Base-by-base conservation (phyloP, 768 basidiomycete species). In the Tylopilus vinaceipallidus region DNA sequence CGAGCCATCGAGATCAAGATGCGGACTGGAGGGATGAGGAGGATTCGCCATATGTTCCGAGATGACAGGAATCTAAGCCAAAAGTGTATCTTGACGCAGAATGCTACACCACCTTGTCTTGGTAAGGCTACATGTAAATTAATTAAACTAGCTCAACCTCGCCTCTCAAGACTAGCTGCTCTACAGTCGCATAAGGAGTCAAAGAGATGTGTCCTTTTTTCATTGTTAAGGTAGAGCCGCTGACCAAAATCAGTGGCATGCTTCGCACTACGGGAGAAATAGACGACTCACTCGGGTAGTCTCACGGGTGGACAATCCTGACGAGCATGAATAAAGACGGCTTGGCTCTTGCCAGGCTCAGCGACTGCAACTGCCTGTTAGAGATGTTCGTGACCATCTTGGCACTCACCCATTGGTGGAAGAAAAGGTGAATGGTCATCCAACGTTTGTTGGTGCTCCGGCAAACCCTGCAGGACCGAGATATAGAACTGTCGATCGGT, bases 381-480 rank as follows among this genome's bases (percentile, higher is more conserved):
- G 58, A 41, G 34, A 45, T 24, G 12, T 42, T 19, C 17, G 29
- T 24, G 10, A 11, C 8, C 19, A 41, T 17, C 11, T 33, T 12
- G 23, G 62, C 19, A 72, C 82, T 45, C 66, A 84, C 80, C 78
- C 89, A 86, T 95, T n/a, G 77, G 79, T 40, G 81, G 88, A 56
- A 85, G 78, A 60, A 88, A 85, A 10, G 81, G 71, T 4, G 80
- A 73, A 6, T 79, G 76, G 59, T 95, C 91, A 49, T 93, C 89
- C 47, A 95, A 72, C 42, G 83, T 80, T 19, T 83, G 77, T 58
- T 95, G 86, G 42, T 80, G 75, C 38, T 81, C 82, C 0, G 95
- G 95, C 26, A 98, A 70, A 53, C 84, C 80, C 59, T 92, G 88
- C 23, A 98, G 74, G 5, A 95, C 91, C 1, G 88, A 82, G n/a